Conservation (phyloP, 164 flowering plant genomes). For the Vitis labrusca region DNA sequence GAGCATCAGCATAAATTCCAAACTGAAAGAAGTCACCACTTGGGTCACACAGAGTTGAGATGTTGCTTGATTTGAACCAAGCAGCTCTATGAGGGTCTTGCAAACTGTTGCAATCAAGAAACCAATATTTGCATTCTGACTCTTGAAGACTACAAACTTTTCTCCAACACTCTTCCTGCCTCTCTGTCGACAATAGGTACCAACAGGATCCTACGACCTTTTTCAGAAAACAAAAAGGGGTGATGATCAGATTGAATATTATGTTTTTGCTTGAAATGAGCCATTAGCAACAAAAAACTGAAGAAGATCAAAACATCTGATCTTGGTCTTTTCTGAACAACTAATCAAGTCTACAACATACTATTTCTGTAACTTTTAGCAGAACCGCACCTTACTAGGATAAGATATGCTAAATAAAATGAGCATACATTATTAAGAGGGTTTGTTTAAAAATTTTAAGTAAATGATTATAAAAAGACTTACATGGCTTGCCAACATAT, state of each 20-base stretch:
- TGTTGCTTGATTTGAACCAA: constrained; percentile 58
- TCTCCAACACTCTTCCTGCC: constrained; percentile 69
- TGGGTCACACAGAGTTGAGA: constrained; percentile 46
- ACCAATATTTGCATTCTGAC: constrained; percentile 31
- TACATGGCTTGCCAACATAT: constrained; percentile 87
- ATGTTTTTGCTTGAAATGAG: neutral
- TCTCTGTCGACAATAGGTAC: constrained; percentile 66
- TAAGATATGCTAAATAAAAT: neutral
- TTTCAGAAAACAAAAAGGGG: neutral
- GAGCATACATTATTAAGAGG: neutral
- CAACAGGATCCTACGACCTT: constrained; percentile 73
- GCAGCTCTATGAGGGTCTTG: constrained; percentile 20
- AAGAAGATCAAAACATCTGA: neutral
- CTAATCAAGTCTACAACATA: neutral
- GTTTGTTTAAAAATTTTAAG: too few relatives aligned
- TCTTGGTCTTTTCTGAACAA: neutral
- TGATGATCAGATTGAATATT: neutral
- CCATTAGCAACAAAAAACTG: neutral
- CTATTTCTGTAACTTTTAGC: neutral
- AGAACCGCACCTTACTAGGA: too few relatives aligned
- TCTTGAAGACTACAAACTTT: constrained; percentile 33
- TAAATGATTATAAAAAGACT: constrained; percentile 19
- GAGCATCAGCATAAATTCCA: constrained; percentile 67
- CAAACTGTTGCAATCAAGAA: constrained; percentile 38
- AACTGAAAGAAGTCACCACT: constrained; percentile 30